Evolutionary conservation across 768 basidiomycete genomes (phyloP).

Genomic region (Tricholoma hemisulphureum): DNA sequence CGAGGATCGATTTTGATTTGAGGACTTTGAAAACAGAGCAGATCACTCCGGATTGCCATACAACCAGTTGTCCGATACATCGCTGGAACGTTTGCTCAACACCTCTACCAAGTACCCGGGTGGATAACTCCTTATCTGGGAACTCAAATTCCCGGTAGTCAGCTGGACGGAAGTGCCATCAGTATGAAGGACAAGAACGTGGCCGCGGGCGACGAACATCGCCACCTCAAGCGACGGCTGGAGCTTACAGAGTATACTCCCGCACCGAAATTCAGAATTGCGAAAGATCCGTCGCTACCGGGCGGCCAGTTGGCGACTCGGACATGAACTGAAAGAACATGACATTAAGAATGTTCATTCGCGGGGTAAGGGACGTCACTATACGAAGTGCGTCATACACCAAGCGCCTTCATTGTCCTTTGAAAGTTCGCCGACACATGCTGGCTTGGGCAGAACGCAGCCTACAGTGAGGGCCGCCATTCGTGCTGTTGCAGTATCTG

Average conservation of each 20-base stretch:
- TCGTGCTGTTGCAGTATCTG: too few species aligned
- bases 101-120: conserved; percentile 10
- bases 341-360: background rate
- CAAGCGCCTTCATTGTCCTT: conserved; percentile 1
- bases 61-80: conserved; percentile 1
- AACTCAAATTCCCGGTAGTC: conserved; percentile 6
- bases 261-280: conserved; percentile 5
- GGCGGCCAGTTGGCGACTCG: background rate
- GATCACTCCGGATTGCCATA: too few species aligned
- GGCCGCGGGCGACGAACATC: background rate
- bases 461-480: too few species aligned
- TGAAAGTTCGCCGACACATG: too few species aligned
- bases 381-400: conserved; percentile 14
- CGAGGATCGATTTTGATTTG: too few species aligned
- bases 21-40: too few species aligned
- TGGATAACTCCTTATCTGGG: conserved; percentile 9
- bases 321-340: background rate
- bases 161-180: conserved; percentile 8
- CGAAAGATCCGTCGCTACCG: conserved; percentile 9
- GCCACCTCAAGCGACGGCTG: conserved; percentile 4
- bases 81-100: conserved; percentile 6
- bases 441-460: too few species aligned
- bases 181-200: background rate
- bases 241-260: background rate
- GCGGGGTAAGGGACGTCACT: background rate